Conservation (phyloP, 2,329 filamentous ascomycete genomes). For the Penicillium hesseltinei region DNA sequence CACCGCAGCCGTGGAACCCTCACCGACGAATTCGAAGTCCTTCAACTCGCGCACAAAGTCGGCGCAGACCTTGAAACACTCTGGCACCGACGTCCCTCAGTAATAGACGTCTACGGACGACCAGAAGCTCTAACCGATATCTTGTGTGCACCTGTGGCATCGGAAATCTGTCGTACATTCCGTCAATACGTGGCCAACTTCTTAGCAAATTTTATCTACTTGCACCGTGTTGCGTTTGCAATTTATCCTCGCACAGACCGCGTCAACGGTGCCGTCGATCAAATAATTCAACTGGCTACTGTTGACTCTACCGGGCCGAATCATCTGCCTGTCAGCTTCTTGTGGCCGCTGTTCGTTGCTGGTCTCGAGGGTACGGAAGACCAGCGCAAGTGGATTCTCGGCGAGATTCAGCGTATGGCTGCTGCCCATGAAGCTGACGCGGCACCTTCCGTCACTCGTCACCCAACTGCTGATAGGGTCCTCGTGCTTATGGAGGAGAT, state of each 20-base stretch:
- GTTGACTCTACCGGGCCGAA: slow-evolving; percentile 22
- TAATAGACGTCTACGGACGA: slow-evolving; percentile 33
- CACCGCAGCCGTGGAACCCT: slow-evolving; percentile 40
- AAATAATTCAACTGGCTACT: slow-evolving; percentile 37
- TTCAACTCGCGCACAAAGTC: slow-evolving; percentile 38
- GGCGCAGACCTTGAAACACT: slow-evolving; percentile 37
- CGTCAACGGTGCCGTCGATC: slow-evolving; percentile 35
- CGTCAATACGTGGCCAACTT: slow-evolving; percentile 38
- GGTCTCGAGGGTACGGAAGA: slow-evolving; percentile 33
- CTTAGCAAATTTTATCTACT: slow-evolving; percentile 37
- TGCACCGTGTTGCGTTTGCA: slow-evolving; percentile 39
- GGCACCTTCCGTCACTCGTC: slow-evolving; percentile 16
- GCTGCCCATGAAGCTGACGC: slow-evolving; percentile 11
- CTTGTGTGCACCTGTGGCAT: slow-evolving; percentile 27
- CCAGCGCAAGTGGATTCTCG: slow-evolving; percentile 35
- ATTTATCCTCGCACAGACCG: slow-evolving; percentile 39
- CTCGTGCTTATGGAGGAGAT: slow-evolving; percentile 35
- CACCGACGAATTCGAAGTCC: slow-evolving; percentile 39
- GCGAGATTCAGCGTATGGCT: slow-evolving; percentile 35
- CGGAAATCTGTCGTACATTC: slow-evolving; percentile 33
- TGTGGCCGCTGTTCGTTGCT: slow-evolving; percentile 38
- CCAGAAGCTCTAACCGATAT: slow-evolving; percentile 29
- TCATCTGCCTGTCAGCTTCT: slow-evolving; percentile 32
- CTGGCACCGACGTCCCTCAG: slow-evolving; percentile 34
- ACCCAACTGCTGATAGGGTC: slow-evolving; percentile 34